Evolutionary conservation across 106 monocot genomes (phyloP), one percentile per base, ranked within the genome.

Genomic region (Cymbidium sinense): DNA sequence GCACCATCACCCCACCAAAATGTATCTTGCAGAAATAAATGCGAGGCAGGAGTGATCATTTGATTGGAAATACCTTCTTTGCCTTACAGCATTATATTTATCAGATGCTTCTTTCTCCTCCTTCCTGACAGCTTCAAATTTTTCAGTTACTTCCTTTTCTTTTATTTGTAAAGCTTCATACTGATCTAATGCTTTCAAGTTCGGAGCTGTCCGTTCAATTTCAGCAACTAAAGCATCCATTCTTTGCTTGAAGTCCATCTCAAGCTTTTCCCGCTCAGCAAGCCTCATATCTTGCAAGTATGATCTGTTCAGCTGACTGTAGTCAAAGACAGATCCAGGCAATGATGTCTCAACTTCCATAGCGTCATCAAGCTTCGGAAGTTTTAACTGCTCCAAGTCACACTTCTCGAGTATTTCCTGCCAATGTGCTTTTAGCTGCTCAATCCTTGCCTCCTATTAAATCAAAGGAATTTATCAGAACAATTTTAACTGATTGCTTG

Each of bases 121-220:
- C 73, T 86, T 95, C 30, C 92, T 88, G 33, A 80, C 81, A 30
- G 81, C 87, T 89, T 99, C 99, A 89, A 87, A 99, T 74, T 87
- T 92, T 77, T 89, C 87, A 44, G 75, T 83, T 41, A 91, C 89
- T 74, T 93, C 90, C 75, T 83, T 95, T 78, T 99, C 99, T 75
- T 89, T 95, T 47, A 77, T 86, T 80, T 85, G 92, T 30, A 99
- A 79, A 79, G 81, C 88, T 75, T 99, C 99, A 78, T 99, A 99
- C 64, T 99, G 99, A 78, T 99, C 99, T 23, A 99, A 78, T 61
- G 99, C 99, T 88, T 95, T 99, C 58, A 99, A 78, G 64, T 99
- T 99, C 0, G 99, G 99, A 80, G 92, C 92, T 34, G 95, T 95
- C 18, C 79, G 80, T 77, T 99, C 94, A 79, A 99, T 94, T 72